Percentiles rank a stretch among this genome's conserved stretches.
These are phyloP conservation scores for Symmetrospora coprosmae DNA, from an alignment of 768 basidiomycete genomes.

Conservation along the genomic window DNA sequence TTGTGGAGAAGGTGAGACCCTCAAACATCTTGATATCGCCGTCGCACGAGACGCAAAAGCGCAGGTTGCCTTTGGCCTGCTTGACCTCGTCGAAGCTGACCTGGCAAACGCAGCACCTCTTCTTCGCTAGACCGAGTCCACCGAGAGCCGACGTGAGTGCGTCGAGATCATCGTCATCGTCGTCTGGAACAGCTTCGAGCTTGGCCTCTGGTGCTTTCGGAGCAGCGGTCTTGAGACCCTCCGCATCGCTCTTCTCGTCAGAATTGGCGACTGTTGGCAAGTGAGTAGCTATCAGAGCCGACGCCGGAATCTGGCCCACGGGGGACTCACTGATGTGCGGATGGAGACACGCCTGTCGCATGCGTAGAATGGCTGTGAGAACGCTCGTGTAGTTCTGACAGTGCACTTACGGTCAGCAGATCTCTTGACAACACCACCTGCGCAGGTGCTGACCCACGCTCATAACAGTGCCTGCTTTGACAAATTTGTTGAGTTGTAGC, in stretches of 20 bases:
- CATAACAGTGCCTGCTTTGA: constrained; percentile 44
- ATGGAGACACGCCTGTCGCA: constrained; percentile 62
- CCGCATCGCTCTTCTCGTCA: too few relatives aligned
- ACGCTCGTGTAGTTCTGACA: constrained; percentile 38
- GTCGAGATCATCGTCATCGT: constrained; percentile 47
- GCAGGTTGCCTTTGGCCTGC: constrained; percentile 35
- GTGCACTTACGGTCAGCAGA: neutral
- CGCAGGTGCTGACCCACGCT: too few relatives aligned
- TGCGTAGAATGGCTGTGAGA: constrained; percentile 42
- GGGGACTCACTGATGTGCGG: constrained; percentile 27
- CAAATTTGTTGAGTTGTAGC: constrained; percentile 50
- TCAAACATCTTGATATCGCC: constrained; percentile 44
- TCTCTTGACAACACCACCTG: constrained; percentile 54
- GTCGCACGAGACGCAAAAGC: constrained; percentile 50
- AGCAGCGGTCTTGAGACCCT: too few relatives aligned
- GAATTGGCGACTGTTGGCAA: too few relatives aligned
- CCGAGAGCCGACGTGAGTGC: constrained; percentile 63
- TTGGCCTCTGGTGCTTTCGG: too few relatives aligned
- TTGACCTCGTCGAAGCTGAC: neutral
- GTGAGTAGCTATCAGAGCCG: too few relatives aligned
- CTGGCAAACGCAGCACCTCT: constrained; percentile 16
- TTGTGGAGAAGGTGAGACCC: constrained; percentile 45
- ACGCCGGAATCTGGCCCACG: too few relatives aligned
- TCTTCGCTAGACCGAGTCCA: constrained; percentile 47
- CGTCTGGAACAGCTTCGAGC: too few relatives aligned